Conservation (phyloP, 495 filamentous ascomycete species). For the Achaetomiella virescens region DNA sequence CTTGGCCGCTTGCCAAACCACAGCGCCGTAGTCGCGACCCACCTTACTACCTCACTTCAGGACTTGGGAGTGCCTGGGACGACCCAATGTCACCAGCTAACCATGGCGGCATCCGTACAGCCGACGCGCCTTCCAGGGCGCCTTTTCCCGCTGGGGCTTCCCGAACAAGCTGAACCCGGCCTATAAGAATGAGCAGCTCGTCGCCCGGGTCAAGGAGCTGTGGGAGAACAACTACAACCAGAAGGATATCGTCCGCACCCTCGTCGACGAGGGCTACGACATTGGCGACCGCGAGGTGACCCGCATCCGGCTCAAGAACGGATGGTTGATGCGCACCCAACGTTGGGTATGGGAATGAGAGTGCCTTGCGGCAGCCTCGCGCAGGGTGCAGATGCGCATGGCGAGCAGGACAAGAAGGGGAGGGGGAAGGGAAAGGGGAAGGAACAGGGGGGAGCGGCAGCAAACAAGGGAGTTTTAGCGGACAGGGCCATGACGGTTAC, state of each 20-base stretch:
- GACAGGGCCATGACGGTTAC: background rate
- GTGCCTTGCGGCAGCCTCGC: no score
- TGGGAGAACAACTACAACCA: slow-evolving; percentile 68
- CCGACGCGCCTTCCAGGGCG: slow-evolving; percentile 66
- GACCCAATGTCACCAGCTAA: no score
- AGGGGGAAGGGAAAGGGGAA: no score
- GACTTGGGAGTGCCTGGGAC: no score
- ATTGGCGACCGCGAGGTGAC: slow-evolving; percentile 64
- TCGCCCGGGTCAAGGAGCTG: slow-evolving; percentile 63
- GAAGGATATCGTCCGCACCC: slow-evolving; percentile 63
- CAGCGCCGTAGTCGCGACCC: slow-evolving; percentile 9
- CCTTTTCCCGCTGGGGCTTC: slow-evolving; percentile 74
- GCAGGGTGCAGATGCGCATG: background rate
- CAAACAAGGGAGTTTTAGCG: no score
- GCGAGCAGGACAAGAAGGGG: background rate
- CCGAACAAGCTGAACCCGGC: slow-evolving; percentile 65
- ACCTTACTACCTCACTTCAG: no score
- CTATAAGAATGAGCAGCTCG: slow-evolving; percentile 59
- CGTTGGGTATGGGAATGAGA: slow-evolving; percentile 35
- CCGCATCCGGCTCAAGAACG: slow-evolving; percentile 57
- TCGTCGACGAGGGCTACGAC: slow-evolving; percentile 62
- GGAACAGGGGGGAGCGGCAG: no score
- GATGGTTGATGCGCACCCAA: slow-evolving; percentile 57
- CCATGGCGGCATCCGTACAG: slow-evolving; percentile 31
- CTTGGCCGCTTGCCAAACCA: background rate